phyloP scores from a whole-genome alignment of 2,329 filamentous ascomycete genomes.

The Sporothrix pallida region DNA sequence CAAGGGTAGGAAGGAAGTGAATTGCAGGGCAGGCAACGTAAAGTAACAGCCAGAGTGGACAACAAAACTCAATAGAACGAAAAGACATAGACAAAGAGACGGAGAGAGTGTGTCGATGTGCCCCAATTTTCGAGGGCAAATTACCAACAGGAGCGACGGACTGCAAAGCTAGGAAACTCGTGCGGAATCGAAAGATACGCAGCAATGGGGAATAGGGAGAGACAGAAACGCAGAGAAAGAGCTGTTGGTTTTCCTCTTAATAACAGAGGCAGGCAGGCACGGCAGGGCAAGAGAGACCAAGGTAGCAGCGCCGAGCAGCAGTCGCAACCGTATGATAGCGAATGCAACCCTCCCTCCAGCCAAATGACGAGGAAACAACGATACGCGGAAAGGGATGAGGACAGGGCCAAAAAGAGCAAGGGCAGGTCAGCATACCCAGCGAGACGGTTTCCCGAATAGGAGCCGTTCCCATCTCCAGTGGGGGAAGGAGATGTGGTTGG shows the following conservation, averaged over 20 bases:
- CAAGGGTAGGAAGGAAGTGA: neutral
- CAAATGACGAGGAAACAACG: neutral
- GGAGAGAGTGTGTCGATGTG: neutral
- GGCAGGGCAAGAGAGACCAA: neutral
- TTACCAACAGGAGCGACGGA: neutral
- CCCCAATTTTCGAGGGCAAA: conserved; percentile 14
- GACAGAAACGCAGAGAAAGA: neutral
- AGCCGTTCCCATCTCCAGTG: neutral
- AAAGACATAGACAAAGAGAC: neutral
- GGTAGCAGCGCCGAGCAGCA: neutral
- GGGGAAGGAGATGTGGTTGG: neutral
- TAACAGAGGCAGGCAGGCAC: neutral
- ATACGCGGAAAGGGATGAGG: neutral
- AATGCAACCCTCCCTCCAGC: conserved; percentile 11
- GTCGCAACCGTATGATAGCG: neutral
- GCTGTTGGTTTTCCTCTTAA: too few species aligned
- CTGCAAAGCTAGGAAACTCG: neutral
- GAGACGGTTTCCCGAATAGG: neutral
- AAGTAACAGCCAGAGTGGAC: conserved; percentile 9
- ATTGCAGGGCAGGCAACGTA: neutral
- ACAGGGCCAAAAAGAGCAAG: conserved; percentile 6
- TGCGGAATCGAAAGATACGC: neutral
- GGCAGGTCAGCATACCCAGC: neutral
- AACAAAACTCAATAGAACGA: neutral
- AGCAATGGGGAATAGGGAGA: neutral